These are phyloP conservation scores for Sporisorium graminicola DNA, from an alignment of 1,284 basidiomycete genomes.

Conservation along the genomic window DNA sequence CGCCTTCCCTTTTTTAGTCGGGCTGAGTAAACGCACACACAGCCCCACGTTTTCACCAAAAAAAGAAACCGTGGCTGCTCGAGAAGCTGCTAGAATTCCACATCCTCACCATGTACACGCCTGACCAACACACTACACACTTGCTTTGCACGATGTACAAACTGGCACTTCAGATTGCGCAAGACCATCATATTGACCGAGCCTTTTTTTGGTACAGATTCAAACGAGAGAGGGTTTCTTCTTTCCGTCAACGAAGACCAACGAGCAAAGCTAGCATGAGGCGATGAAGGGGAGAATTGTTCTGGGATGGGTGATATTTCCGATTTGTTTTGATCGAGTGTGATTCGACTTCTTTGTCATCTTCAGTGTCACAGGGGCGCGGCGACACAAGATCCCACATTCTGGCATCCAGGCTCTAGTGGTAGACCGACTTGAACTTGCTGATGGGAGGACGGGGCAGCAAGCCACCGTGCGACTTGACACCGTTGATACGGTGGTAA, in stretches of 20 bases:
- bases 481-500: slow-evolving; percentile 79
- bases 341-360: too few species aligned
- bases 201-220: not conserved
- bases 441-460: slow-evolving; percentile 59
- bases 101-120: not conserved
- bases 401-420: slow-evolving; percentile 19
- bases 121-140: not conserved
- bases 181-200: not conserved
- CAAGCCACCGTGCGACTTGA: slow-evolving; percentile 65
- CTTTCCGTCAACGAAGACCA: too few species aligned
- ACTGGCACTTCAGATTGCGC: not conserved
- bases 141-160: not conserved
- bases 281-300: not conserved
- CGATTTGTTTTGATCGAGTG: not conserved
- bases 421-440: slow-evolving; percentile 60
- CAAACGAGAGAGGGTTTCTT: not conserved
- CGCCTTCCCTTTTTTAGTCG: not conserved
- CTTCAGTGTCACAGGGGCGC: not conserved
- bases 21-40: slow-evolving; percentile 5
- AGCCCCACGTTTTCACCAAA: not conserved
- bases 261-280: not conserved
- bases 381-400: too few species aligned
- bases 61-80: too few species aligned
- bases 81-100: slow-evolving; percentile 8
- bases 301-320: not conserved